These are phyloP conservation scores for Euphorbia schlechtendalii DNA, from an alignment of 441 rosid genomes.

Conservation along the genomic window DNA sequence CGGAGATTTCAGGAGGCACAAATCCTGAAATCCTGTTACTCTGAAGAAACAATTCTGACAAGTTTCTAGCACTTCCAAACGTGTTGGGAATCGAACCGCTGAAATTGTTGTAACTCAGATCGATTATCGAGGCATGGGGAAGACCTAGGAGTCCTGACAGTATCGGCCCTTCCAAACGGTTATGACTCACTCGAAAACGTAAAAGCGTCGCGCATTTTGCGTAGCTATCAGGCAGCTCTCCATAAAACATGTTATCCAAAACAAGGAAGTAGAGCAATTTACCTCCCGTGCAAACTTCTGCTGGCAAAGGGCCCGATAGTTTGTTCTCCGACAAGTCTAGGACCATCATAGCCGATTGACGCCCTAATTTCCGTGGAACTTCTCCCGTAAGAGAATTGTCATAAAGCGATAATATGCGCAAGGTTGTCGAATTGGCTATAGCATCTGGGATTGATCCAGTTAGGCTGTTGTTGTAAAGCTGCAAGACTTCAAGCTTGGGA, in stretches of 20 bases:
- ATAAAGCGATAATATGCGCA: conserved; percentile 62
- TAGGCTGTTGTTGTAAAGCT: conserved; percentile 91
- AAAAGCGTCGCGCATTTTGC: conserved; percentile 61
- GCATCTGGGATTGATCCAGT: conserved; percentile 67
- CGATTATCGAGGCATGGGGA: conserved; percentile 84
- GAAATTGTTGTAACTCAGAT: conserved; percentile 58
- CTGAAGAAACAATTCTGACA: conserved; percentile 80
- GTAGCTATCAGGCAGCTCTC: conserved; percentile 53
- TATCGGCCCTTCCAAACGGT: conserved; percentile 54
- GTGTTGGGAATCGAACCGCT: conserved; percentile 55
- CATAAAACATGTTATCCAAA: conserved; percentile 62
- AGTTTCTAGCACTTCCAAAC: conserved; percentile 54
- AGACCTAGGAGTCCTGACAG: conserved; percentile 59
- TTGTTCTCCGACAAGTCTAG: conserved; percentile 81
- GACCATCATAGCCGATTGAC: conserved; percentile 44
- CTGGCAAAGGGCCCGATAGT: conserved; percentile 66
- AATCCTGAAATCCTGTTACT: conserved; percentile 62
- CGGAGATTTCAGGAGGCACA: conserved; percentile 62
- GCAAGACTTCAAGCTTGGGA: conserved; percentile 69
- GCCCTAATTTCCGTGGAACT: conserved; percentile 65
- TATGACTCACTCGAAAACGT: conserved; percentile 74
- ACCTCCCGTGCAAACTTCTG: conserved; percentile 65
- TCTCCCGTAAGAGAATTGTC: conserved; percentile 69
- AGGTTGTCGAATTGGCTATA: conserved; percentile 53
- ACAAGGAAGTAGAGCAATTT: conserved; percentile 70